Evolutionary conservation across 306 rosid genomes (phyloP).

Genomic region (Cicer chorassanicum): DNA sequence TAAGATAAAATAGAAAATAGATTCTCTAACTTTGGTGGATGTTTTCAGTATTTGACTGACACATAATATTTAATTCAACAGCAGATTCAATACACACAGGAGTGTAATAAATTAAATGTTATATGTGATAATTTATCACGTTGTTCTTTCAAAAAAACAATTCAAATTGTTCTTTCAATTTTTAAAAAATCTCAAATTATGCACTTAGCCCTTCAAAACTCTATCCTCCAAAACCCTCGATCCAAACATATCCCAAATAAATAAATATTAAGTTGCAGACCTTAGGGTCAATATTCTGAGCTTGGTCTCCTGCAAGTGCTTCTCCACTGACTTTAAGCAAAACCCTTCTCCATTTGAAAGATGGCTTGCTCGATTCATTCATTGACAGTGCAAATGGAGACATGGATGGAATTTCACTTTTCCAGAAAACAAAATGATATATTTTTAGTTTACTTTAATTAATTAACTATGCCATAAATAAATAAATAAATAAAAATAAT

Average conservation of each 20-base stretch:
- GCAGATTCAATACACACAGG: background rate
- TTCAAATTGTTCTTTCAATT: too few species aligned
- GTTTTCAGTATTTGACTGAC: background rate
- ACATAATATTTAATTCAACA: background rate
- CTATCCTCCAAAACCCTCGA: too few species aligned
- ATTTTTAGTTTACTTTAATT: background rate
- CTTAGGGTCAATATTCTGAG: conserved; percentile 94
- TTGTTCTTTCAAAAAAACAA: too few species aligned
- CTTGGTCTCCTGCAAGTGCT: conserved; percentile 91
- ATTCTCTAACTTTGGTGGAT: too few species aligned
- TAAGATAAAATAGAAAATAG: too few species aligned
- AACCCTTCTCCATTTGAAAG: conserved; percentile 83
- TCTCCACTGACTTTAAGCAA: conserved; percentile 96
- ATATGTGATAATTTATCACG: too few species aligned
- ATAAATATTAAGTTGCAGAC: conserved; percentile 45
- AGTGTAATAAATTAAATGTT: background rate
- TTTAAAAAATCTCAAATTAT: too few species aligned
- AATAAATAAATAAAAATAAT: background rate
- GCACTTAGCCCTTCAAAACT: too few species aligned
- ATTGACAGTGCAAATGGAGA: conserved; percentile 60
- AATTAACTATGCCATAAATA: background rate
- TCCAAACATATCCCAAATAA: background rate
- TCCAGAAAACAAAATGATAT: conserved; percentile 43
- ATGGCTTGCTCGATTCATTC: conserved; percentile 59
- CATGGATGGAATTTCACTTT: conserved; percentile 59